Percentiles rank a stretch among this genome's conserved stretches.
These are phyloP conservation scores for Wallacemonas sp. DNA, from an alignment of 208 protist genomes.

Conservation along the genomic window DNA sequence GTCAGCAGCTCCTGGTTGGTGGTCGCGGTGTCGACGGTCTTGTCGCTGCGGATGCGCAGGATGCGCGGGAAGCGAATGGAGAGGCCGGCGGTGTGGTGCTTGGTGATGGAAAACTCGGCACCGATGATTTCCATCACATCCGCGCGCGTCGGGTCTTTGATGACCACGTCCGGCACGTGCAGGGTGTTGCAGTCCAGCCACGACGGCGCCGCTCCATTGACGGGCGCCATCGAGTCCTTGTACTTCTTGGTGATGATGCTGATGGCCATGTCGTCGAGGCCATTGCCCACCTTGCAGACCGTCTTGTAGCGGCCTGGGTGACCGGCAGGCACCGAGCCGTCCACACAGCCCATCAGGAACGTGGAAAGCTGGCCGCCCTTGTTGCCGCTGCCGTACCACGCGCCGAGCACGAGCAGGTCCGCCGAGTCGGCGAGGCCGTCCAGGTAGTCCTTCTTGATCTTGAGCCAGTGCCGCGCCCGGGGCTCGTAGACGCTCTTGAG, in stretches of 20 bases:
- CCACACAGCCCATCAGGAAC: constrained; percentile 77
- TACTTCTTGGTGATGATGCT: constrained; percentile 56
- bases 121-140: constrained; percentile 81
- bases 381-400: constrained; percentile 76
- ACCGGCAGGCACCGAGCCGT: constrained; percentile 32
- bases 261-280: constrained; percentile 57
- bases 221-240: constrained; percentile 36
- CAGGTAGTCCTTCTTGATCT: constrained; percentile 92
- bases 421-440: constrained; percentile 76
- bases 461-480: constrained; percentile 82
- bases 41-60: constrained; percentile 62
- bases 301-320: constrained; percentile 56
- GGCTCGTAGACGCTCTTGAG: constrained; percentile 66
- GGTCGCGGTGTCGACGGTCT: constrained; percentile 60
- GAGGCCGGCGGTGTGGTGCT: constrained; percentile 46
- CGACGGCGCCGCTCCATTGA: constrained; percentile 27
- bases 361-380: constrained; percentile 68
- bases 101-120: constrained; percentile 62
- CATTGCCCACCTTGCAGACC: constrained; percentile 80
- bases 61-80: constrained; percentile 85
- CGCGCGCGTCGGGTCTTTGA: constrained; percentile 48
- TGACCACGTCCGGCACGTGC: constrained; percentile 67
- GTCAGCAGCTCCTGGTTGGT: constrained; percentile 52
- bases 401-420: constrained; percentile 82
- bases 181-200: constrained; percentile 52